Base-by-base conservation (phyloP, 2,329 filamentous ascomycete genomes). In the Cyclaneusma minus region DNA sequence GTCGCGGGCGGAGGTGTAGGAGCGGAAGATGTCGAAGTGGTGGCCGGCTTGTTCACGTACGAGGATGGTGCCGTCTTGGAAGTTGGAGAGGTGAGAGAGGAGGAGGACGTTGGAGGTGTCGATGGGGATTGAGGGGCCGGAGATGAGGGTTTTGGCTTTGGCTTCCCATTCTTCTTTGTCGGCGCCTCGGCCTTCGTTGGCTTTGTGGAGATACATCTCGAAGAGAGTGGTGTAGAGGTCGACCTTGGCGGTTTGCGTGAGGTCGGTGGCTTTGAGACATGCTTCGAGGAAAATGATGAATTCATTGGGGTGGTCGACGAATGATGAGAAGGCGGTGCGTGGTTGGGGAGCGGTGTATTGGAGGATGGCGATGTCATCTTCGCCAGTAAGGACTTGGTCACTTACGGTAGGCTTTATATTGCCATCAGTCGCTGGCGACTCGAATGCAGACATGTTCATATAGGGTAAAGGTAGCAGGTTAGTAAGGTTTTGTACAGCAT, bases 141-240 rank as follows among this genome's bases (percentile, higher is more conserved):
- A 76, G 29, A 98, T 85, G 13, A 95, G 65, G 34, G 71, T 74
- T 55, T 89, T 93, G 0, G 89, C 89, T 48, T 91, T 94, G 22
- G 63, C 64, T 45, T 94, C 83, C 87, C 89, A 98, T 36, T 77
- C 68, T 39, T 78, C 68, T 36, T 76, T 73, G 35, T 84, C 53
- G 50, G 61, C 58, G 7, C 74, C 74, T 42, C 74, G 80, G 43
- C 76, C 76, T 31, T 75, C 69, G 32, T 73, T 78, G 13, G 87
- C 80, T 41, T 84, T 89, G 49, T 92, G 80, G 6, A 98, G 60
- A 45, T 95, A 98, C 79, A 98, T 95, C 50, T 98, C 91, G 45
- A 98, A 95, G 9, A 98, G 52, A 0, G 91, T 94, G 0, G 87
- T 95, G 44, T 89, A 89, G 10, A 98, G 62, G 48, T 98, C 91